Evolutionary conservation across 140 eudicot genomes (phyloP), one percentile per base, ranked within the genome.

Genomic region (Senecio squalidus): DNA sequence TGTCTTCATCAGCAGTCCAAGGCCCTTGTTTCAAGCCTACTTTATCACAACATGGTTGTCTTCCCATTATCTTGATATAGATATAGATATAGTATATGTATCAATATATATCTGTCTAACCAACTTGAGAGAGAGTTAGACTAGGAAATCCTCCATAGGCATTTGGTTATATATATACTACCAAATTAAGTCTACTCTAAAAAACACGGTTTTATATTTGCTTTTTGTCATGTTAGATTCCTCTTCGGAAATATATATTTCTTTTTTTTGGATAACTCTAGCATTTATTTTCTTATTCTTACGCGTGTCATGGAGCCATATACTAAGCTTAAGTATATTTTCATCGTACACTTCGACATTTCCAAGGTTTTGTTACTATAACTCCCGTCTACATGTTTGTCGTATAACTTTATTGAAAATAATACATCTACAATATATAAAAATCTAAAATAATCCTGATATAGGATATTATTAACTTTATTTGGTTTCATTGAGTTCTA

Each of bases 31-130:
- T 88, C 33, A 88, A 64, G 22, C 90, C 94, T 6, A 80, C 83
- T 81, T 88, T 88, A 50, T 84, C 94, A 76, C 96, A 88, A 53
- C 96, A 88, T 2, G 96, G 94, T 46, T 78, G 83, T 60, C 96
- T 88, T 64, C 96, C 96, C 96, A 88, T 86, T 46, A n/a, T 68
- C 62, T 34, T 23, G 30, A 26, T 56, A 18, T 38, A 4, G 17
- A 29, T 39, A 27, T 45, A 15, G 18, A 48, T 55, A 44, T 36
- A 9, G 9, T 55, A 2, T 28, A 1, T 47, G 11, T 36, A 58
- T 36, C 0, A 36, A 22, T 46, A 47, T 52, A 6, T 25, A 9
- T 55, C 56, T 56, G 49, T 58, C 28, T 28, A 33, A 60, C 13
- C 18, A 44, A 59, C 27, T 48, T 15, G 55, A 43, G 33, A 30